phyloP scores from a whole-genome alignment of 164 flowering plant species.

The Chimonanthus salicifolius region DNA sequence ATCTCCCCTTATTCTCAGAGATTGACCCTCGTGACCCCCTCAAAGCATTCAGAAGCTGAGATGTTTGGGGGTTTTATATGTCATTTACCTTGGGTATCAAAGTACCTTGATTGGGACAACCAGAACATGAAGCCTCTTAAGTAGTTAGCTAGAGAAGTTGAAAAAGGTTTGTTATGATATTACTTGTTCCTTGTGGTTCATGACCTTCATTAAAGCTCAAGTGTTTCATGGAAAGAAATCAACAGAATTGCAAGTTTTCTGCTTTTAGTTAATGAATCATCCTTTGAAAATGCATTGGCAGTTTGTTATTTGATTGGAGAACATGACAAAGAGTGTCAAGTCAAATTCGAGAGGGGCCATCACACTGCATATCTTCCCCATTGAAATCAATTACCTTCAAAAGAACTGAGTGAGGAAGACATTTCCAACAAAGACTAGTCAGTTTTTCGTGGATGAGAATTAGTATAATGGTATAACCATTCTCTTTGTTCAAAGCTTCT shows the following conservation, averaged over 20 bases:
- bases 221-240: not conserved
- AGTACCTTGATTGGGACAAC: no score
- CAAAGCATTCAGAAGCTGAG: constrained; percentile 39
- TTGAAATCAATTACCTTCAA: no score
- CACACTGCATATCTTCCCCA: not conserved
- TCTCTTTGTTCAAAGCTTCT: no score
- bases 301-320: not conserved
- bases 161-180: no score
- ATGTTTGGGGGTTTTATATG: not conserved
- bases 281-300: not conserved
- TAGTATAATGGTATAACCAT: no score
- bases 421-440: no score
- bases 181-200: not conserved
- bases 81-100: no score
- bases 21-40: constrained; percentile 65
- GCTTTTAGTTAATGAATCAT: not conserved
- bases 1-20: constrained; percentile 54
- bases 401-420: no score
- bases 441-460: no score
- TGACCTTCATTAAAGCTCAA: not conserved
- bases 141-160: not conserved
- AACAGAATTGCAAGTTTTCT: not conserved
- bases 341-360: no score
- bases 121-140: not conserved
- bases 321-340: not conserved